Evolutionary conservation across 371 early-diverging fungal genomes (phyloP), one percentile per base, ranked within the genome.

Genomic region (Cokeromyces recurvatus): DNA sequence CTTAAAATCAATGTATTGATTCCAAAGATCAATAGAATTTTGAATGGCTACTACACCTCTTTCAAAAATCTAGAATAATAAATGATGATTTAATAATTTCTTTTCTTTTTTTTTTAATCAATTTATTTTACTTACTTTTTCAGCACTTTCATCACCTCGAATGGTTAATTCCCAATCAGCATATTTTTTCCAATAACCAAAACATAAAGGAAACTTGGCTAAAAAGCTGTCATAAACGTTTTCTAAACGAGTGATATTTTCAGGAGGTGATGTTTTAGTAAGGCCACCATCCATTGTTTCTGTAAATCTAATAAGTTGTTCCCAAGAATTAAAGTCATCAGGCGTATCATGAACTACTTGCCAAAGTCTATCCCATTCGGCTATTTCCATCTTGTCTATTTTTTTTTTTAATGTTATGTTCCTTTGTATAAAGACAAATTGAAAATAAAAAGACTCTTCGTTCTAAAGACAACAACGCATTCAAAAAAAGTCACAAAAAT

Each of bases 121-220:
- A n/a, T n/a, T 11, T 43, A 7, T 4, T 2, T 21, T 9, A 17
- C 4, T 51, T 55, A 85, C 84, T 64, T 74, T 73, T 48, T 72
- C 74, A 1, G 82, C 81, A n/a, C 70, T 74, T n/a, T 66, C 66
- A 2, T 48, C 46, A 5, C 84, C 84, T 8, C 67, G 68, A n/a
- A 78, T 43, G 3, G 58, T 44, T 31, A 64, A 50, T 43, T 77
- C 79, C 48, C 72, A 59, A 51, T 85, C 87, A 0, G 84, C 81
- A 58, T 82, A 86, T 53, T 86, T 86, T 53, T 83, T 84, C 87
- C 87, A 86, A 53, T 86, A 86, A 14, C 83, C 84, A 62, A 84
- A 86, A 50, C 83, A 85, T 14, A 85, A 67, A 4, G 87, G 87
- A 52, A 83, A 86, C 53, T 80, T 79, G 17, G 64, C 60, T 47